A percentile compares a stretch with the other conserved stretches of the same genome.
Evolutionary conservation across 164 flowering plant species (phyloP).

Genomic region (Magnolia changhungtana): DNA sequence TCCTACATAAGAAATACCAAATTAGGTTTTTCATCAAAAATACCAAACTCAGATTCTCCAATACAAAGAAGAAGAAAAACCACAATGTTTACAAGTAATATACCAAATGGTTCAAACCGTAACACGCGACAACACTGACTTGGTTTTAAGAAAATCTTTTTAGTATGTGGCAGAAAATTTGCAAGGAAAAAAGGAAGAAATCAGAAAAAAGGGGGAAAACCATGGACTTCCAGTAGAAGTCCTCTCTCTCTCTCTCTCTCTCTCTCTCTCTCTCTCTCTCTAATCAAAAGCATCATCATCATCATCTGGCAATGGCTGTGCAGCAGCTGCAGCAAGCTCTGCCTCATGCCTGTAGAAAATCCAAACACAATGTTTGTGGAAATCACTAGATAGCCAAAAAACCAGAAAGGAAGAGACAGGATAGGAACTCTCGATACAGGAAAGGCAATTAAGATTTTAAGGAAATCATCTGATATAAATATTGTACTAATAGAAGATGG

Average conservation of each 20-base stretch:
- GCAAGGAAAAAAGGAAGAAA: not conserved
- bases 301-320: conserved; percentile 55
- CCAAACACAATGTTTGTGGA: too few relatives aligned
- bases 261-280: not conserved
- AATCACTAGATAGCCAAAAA: too few relatives aligned
- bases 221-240: not conserved
- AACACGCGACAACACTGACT: not conserved
- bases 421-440: too few relatives aligned
- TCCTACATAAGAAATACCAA: too few relatives aligned
- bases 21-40: too few relatives aligned
- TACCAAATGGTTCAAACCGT: not conserved
- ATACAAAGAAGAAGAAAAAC: too few relatives aligned
- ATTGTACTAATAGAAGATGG: too few relatives aligned
- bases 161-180: not conserved
- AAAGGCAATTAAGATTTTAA: too few relatives aligned
- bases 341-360: conserved; percentile 37
- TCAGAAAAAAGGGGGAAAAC: not conserved
- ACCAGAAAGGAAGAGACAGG: not conserved
- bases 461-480: too few relatives aligned
- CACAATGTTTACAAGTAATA: not conserved
- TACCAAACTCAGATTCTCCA: too few relatives aligned
- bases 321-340: conserved; percentile 38
- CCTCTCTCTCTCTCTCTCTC: not conserved
- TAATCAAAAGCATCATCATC: conserved; percentile 48
- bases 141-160: not conserved